Conservation (phyloP, 148 eudicot species). For the Suaeda aralocaspica region DNA sequence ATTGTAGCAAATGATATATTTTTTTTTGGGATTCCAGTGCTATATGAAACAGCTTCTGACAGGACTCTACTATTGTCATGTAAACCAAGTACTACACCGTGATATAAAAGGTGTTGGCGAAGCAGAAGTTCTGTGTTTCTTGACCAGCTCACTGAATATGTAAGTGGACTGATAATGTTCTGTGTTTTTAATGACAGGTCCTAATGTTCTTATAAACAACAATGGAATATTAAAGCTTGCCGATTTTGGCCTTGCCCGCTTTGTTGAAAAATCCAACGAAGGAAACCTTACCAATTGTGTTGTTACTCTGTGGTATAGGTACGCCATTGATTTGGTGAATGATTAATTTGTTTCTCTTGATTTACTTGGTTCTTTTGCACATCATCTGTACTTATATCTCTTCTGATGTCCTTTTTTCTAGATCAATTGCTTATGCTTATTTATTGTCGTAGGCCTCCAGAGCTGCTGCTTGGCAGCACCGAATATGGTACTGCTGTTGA, state of each 20-base stretch:
- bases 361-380: neutral
- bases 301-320: conserved; percentile 93
- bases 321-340: conserved; percentile 13
- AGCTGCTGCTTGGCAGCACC: conserved; percentile 87
- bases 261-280: conserved; percentile 70
- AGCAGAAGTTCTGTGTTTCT: conserved; percentile 1
- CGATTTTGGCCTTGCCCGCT: conserved; percentile 94
- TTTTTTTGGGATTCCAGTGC: conserved; percentile 39
- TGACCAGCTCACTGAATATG: neutral
- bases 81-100: conserved; percentile 86
- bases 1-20: neutral
- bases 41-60: conserved; percentile 90
- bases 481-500: conserved; percentile 97
- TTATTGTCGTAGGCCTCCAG: conserved; percentile 74
- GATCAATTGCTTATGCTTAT: neutral
- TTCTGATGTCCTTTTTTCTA: neutral
- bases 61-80: conserved; percentile 94
- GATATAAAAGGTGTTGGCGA: conserved; percentile 71
- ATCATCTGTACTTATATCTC: neutral
- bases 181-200: conserved; percentile 35
- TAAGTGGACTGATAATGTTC: neutral
- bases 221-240: conserved; percentile 89
- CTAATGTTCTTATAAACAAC: conserved; percentile 88
- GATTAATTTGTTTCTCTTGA: neutral
- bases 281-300: conserved; percentile 86